Evolutionary conservation across 805 yeast genomes (phyloP).

Genomic region (Lachancea fermentati): DNA sequence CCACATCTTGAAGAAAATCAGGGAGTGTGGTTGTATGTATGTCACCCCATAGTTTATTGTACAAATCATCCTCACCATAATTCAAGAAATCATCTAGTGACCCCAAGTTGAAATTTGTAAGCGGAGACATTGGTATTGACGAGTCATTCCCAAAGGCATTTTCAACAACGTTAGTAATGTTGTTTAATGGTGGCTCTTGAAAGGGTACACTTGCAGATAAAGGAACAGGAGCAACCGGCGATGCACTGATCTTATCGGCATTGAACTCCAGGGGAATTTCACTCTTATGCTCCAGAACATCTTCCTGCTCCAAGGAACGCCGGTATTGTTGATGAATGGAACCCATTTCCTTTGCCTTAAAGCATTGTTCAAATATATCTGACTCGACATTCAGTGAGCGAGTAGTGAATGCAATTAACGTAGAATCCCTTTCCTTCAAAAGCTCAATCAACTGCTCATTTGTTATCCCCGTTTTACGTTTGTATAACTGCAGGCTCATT

Average conservation of each 20-base stretch:
- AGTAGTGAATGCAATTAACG: slow-evolving; percentile 12
- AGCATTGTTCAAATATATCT: slow-evolving; percentile 17
- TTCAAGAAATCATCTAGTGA: slow-evolving; percentile 30
- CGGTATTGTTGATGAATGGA: slow-evolving; percentile 22
- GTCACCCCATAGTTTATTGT: slow-evolving; percentile 29
- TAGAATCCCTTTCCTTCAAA: slow-evolving; percentile 64
- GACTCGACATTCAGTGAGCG: slow-evolving; percentile 21
- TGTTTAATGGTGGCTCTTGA: too few relatives aligned
- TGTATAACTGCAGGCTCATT: slow-evolving; percentile 8
- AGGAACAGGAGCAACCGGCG: too few relatives aligned
- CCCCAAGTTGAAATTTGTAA: slow-evolving; percentile 22
- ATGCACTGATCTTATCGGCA: too few relatives aligned
- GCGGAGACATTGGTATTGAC: slow-evolving; percentile 1
- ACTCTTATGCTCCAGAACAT: not conserved
- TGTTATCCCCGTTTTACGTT: slow-evolving; percentile 35
- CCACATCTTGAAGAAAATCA: slow-evolving; percentile 2
- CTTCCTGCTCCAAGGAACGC: slow-evolving; percentile 8
- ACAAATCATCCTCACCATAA: slow-evolving; percentile 27
- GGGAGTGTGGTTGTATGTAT: slow-evolving; percentile 3
- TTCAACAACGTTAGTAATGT: too few relatives aligned
- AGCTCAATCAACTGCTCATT: slow-evolving; percentile 55
- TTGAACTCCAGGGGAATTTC: not conserved
- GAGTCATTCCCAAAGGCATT: not conserved
- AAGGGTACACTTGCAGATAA: too few relatives aligned
- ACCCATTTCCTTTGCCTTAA: slow-evolving; percentile 22